phyloP scores from a whole-genome alignment of 805 yeast species.

The Metschnikowia kofuensis region DNA sequence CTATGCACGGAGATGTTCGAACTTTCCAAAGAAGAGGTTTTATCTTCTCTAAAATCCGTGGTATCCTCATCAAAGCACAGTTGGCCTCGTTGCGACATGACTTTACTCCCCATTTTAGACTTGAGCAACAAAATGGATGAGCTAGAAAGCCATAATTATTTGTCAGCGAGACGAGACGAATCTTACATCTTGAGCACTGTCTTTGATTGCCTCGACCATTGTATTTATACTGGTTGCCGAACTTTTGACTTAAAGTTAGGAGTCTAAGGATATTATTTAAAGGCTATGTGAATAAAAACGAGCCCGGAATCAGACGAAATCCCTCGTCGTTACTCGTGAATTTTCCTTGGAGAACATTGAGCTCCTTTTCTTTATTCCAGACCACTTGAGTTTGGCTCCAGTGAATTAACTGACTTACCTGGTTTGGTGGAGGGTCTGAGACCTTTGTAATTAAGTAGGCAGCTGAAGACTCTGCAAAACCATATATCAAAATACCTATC shows the following conservation, averaged over 20 bases:
- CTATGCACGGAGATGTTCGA: slow-evolving; percentile 33
- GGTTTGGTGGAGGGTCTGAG: slow-evolving; percentile 42
- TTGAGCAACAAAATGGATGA: slow-evolving; percentile 34
- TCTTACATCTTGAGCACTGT: slow-evolving; percentile 15
- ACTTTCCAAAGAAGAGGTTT: slow-evolving; percentile 14
- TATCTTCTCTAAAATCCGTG: slow-evolving; percentile 15
- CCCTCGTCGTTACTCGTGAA: slow-evolving; percentile 22
- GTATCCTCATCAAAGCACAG: slow-evolving; percentile 31
- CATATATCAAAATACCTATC: slow-evolving; percentile 46
- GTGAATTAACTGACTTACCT: slow-evolving; percentile 22
- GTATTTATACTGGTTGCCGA: slow-evolving; percentile 38
- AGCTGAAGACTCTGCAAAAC: slow-evolving; percentile 51
- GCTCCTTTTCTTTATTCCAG: slow-evolving; percentile 26
- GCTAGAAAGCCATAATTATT: slow-evolving; percentile 28
- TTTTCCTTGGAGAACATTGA: slow-evolving; percentile 20
- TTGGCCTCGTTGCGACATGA: slow-evolving; percentile 38
- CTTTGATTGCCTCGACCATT: slow-evolving; percentile 26
- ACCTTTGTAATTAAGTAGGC: slow-evolving; percentile 55
- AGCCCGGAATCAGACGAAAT: slow-evolving; percentile 25
- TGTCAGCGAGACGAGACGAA: slow-evolving; percentile 9
- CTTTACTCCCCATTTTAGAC: slow-evolving; percentile 35
- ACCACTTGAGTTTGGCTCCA: slow-evolving; percentile 33
- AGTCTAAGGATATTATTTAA: slow-evolving; percentile 5
- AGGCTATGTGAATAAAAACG: slow-evolving; percentile 6
- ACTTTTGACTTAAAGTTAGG: slow-evolving; percentile 20